phyloP scores from a whole-genome alignment of 805 yeast genomes.

The Myxozyma kluyveri region DNA sequence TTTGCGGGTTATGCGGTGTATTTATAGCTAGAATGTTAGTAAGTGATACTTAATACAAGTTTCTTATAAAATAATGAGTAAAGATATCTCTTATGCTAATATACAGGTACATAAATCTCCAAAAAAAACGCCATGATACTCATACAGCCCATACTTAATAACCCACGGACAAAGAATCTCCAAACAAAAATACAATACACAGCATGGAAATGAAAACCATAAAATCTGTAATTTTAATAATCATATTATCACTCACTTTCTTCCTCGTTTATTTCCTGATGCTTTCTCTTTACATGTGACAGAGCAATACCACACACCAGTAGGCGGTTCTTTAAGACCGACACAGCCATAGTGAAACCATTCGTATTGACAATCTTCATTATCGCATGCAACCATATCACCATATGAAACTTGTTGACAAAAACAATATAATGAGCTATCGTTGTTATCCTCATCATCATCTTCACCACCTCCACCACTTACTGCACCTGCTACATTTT shows the following conservation, averaged over 20 bases:
- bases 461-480: slow-evolving; percentile 15
- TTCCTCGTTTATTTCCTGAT: slow-evolving; percentile 14
- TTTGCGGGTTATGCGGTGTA: too few species aligned
- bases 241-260: slow-evolving; percentile 13
- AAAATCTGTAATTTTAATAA: not conserved
- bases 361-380: slow-evolving; percentile 78
- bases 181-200: not conserved
- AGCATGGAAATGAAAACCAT: not conserved
- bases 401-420: slow-evolving; percentile 95
- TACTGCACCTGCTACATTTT: not conserved
- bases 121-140: too few species aligned
- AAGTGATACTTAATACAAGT: too few species aligned
- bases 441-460: slow-evolving; percentile 40
- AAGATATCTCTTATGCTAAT: too few species aligned
- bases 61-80: too few species aligned
- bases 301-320: slow-evolving; percentile 93
- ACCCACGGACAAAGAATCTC: too few species aligned
- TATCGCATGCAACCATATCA: slow-evolving; percentile 95
- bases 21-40: not conserved
- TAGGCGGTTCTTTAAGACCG: slow-evolving; percentile 82
- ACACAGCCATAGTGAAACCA: slow-evolving; percentile 98
- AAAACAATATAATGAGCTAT: slow-evolving; percentile 79
- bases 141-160: too few species aligned
- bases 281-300: slow-evolving; percentile 34
- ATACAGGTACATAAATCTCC: too few species aligned